Evolutionary conservation across 768 basidiomycete species (phyloP).

Genomic region (Pleurotus tuoliensis): DNA sequence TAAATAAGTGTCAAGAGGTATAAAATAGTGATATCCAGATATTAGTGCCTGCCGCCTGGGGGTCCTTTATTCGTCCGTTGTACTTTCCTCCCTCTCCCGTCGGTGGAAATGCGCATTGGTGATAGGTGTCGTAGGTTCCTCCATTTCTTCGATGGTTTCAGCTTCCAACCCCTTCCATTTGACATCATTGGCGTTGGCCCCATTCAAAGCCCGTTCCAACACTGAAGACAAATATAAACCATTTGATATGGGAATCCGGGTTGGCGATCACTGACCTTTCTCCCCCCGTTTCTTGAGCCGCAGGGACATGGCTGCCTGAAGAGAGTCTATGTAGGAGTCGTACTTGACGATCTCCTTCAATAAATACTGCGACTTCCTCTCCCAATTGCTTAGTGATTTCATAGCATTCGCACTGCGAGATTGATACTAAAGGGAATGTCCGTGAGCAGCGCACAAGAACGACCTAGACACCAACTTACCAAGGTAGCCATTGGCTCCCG

Average conservation of each 20-base stretch:
- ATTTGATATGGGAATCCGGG: background rate
- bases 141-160: constrained; percentile 30
- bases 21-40: constrained; percentile 8
- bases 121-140: constrained; percentile 28
- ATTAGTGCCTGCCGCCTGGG: background rate
- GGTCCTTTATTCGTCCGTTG: constrained; percentile 3
- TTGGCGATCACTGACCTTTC: constrained; percentile 42
- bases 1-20: background rate
- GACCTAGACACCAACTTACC: constrained; percentile 36
- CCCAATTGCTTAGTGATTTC: constrained; percentile 89
- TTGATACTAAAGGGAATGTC: constrained; percentile 54
- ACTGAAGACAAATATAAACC: constrained; percentile 15
- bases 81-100: constrained; percentile 21
- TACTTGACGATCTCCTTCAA: constrained; percentile 94
- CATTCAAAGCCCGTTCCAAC: constrained; percentile 30
- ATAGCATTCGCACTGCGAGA: constrained; percentile 66
- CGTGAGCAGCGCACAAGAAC: too few relatives aligned
- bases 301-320: constrained; percentile 77
- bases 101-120: constrained; percentile 22
- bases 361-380: constrained; percentile 85
- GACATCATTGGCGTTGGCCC: constrained; percentile 24
- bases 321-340: constrained; percentile 88
- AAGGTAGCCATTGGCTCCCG: constrained; percentile 78
- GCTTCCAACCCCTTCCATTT: constrained; percentile 30
- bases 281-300: constrained; percentile 89